Percentiles rank a stretch among this genome's conserved stretches.
Evolutionary conservation across 1,139 yeast genomes (phyloP).

Genomic region (Suhomyces yuchorum): DNA sequence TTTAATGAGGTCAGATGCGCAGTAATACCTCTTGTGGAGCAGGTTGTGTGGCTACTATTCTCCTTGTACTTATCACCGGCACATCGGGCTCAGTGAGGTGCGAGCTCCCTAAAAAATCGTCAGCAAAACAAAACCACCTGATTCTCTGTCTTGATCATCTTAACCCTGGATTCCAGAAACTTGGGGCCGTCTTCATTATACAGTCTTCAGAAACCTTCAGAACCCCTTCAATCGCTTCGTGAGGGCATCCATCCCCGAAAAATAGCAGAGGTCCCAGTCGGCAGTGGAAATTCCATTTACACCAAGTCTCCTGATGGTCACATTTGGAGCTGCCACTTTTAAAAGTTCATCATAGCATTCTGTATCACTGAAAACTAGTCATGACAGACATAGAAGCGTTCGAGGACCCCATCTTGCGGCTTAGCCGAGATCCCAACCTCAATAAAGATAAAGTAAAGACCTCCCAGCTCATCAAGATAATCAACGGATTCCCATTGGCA

Average conservation of each 20-base stretch:
- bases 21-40: too few relatives aligned
- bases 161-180: background rate
- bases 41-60: too few relatives aligned
- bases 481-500: slow-evolving; percentile 45
- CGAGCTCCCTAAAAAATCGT: slow-evolving; percentile 4
- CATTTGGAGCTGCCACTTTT: background rate
- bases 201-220: background rate
- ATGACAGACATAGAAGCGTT: slow-evolving; percentile 24
- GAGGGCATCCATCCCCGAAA: background rate
- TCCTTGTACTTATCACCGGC: slow-evolving; percentile 1
- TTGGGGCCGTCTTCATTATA: background rate
- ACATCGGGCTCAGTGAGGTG: background rate
- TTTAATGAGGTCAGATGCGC: too few relatives aligned
- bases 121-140: slow-evolving; percentile 11
- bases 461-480: slow-evolving; percentile 40
- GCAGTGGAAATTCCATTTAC: background rate
- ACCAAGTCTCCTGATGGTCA: background rate
- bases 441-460: slow-evolving; percentile 49
- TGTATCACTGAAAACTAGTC: background rate
- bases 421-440: slow-evolving; percentile 53
- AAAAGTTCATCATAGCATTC: background rate
- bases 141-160: background rate
- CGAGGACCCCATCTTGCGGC: slow-evolving; percentile 50
- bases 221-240: background rate
- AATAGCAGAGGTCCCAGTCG: too few relatives aligned